These are phyloP conservation scores for Apiospora marii DNA, from an alignment of 2,329 filamentous ascomycete genomes.

Conservation along the genomic window DNA sequence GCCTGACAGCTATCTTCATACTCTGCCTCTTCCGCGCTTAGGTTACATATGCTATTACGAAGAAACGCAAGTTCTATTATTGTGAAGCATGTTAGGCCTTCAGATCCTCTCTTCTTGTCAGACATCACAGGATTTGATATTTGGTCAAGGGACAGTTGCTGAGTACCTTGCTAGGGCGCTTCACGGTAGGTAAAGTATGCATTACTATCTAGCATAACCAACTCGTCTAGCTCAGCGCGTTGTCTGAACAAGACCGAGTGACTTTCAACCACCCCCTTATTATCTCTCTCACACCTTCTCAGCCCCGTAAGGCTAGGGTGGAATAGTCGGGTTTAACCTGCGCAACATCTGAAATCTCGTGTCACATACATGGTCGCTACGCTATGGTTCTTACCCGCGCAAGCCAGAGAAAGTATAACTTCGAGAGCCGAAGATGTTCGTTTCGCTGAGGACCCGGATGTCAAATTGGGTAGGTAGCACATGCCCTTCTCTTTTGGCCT, in stretches of 20 bases:
- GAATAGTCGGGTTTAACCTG: neutral
- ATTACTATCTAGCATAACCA: neutral
- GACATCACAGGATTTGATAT: neutral
- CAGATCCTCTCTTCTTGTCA: no score
- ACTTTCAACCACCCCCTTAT: neutral
- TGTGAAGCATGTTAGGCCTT: neutral
- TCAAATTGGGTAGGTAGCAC: neutral
- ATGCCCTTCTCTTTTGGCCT: neutral
- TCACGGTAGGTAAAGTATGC: no score
- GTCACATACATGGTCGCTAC: neutral
- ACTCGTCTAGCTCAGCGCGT: neutral
- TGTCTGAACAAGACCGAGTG: neutral
- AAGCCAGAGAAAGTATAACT: neutral
- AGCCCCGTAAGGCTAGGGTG: constrained; percentile 6
- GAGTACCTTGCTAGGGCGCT: neutral
- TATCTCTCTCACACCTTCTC: neutral
- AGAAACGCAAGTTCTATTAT: neutral
- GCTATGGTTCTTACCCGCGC: neutral
- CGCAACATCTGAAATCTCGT: neutral
- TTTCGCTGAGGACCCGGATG: constrained; percentile 4
- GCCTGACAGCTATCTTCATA: neutral
- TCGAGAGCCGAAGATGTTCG: neutral
- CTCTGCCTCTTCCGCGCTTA: neutral
- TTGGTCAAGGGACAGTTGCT: neutral
- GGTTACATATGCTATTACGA: neutral